Evolutionary conservation across 1,139 yeast species (phyloP), one percentile per base, ranked within the genome.

Genomic region (Candida sanyaensis): DNA sequence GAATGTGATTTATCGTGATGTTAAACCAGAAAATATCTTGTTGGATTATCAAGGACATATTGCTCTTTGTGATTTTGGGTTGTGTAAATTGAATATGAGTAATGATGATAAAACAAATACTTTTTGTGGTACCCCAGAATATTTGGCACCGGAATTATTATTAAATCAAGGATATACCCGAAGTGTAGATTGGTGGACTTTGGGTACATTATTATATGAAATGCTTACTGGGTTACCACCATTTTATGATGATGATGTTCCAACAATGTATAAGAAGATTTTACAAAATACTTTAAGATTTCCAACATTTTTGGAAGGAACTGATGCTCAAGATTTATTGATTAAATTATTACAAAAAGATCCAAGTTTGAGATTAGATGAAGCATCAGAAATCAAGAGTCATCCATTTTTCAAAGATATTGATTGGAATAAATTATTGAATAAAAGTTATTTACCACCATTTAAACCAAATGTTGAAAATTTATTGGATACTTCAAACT

Each of bases 141-240:
- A 93, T 67, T 75, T 93, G 56, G 98, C 98, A 1, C 99, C 99
- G 0, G 99, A 93, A 66, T 80, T 93, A 50, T 73, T 93, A 49
- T 75, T 92, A 54, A 96, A 93, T 54, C 91, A 89, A 64, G 98
- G 98, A 2, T 93, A 93, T 68, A 91, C 98, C 6, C 83, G 96
- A 65, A 86, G 88, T 60, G 98, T 93, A 36, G 99, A 93, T 69
- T 93, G 96, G 85, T 93, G 99, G 99, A 93, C 98, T 1, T 75
- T 93, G 55, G 99, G 99, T 33, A 93, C 93, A 34, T 76, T 93
- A 44, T 75, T 93, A 41, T 93, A 88, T 65, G 99, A 93, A 66
- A 93, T 93, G 99, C 79, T 95, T 54, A 91, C 97, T 2, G 97
- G 98, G 0, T 77, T 93, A 55, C 99, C 99, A 7, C 97, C 97